Conservation (phyloP, 106 monocot species). For the Iris macrosiphon region DNA sequence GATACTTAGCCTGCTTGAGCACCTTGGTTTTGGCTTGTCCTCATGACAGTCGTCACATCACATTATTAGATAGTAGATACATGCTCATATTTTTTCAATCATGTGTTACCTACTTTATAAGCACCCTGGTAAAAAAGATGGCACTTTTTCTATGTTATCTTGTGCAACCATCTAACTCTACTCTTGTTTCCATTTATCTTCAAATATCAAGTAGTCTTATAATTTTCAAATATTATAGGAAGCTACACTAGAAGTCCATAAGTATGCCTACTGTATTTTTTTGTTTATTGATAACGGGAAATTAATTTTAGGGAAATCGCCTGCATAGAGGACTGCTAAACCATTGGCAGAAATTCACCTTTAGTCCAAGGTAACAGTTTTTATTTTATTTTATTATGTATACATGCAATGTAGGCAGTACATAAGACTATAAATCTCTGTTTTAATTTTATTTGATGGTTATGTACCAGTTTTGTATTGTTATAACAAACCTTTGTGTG, state of each 20-base stretch:
- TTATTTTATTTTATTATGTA: not conserved
- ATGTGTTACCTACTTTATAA: too few species aligned
- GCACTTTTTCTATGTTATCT: conserved; percentile 1
- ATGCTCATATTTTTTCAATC: too few species aligned
- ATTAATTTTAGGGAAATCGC: conserved; percentile 74
- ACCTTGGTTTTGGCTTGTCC: too few species aligned
- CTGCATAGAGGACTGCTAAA: conserved; percentile 89
- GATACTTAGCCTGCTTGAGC: too few species aligned
- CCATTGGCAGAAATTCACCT: conserved; percentile 98
- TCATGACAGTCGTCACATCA: too few species aligned
- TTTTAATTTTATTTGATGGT: too few species aligned
- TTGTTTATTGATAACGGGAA: not conserved
- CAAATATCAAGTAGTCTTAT: not conserved
- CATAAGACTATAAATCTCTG: not conserved
- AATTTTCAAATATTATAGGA: not conserved
- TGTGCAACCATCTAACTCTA: not conserved
- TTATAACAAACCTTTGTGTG: too few species aligned
- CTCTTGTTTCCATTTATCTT: not conserved
- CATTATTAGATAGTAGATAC: too few species aligned
- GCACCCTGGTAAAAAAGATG: too few species aligned
- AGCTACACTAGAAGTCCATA: not conserved
- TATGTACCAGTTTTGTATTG: too few species aligned
- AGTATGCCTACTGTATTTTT: not conserved
- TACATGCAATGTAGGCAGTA: too few species aligned
- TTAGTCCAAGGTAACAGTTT: conserved; percentile 78